These are phyloP conservation scores for Cercospora nicotianae DNA, from an alignment of 2,329 filamentous ascomycete species.

Conservation along the genomic window DNA sequence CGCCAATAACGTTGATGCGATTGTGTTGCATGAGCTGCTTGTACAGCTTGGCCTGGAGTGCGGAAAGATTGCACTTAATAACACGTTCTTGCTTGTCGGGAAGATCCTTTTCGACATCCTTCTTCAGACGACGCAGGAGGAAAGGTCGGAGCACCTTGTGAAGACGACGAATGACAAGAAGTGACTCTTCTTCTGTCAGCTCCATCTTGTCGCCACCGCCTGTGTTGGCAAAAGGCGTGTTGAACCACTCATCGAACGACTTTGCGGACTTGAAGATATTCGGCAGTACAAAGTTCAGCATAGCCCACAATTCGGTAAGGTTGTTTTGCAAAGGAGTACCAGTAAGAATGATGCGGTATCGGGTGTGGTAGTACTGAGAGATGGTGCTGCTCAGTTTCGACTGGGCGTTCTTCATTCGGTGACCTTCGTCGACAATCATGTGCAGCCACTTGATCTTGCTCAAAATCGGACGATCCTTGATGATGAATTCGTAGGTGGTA, in stretches of 20 bases:
- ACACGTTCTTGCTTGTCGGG: slow-evolving; percentile 99
- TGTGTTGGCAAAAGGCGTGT: slow-evolving; percentile 97
- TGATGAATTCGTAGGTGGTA: slow-evolving; percentile 99
- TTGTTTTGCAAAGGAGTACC: slow-evolving; percentile 98
- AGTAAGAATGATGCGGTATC: slow-evolving; percentile 94
- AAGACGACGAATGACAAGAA: slow-evolving; percentile 95
- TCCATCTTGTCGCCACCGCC: slow-evolving; percentile 99
- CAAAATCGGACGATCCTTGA: slow-evolving; percentile 92
- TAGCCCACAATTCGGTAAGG: slow-evolving; percentile 89
- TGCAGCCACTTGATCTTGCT: slow-evolving; percentile 99
- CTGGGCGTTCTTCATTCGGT: slow-evolving; percentile 98
- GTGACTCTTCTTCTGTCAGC: slow-evolving; percentile 97
- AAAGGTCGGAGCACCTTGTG: slow-evolving; percentile 98
- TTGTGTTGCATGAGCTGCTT: slow-evolving; percentile 97
- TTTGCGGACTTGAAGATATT: slow-evolving; percentile 99
- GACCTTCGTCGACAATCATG: slow-evolving; percentile 99
- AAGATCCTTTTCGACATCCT: slow-evolving; percentile 97
- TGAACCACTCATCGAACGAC: slow-evolving; percentile 99
- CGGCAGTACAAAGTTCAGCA: slow-evolving; percentile 96
- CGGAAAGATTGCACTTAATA: slow-evolving; percentile 98
- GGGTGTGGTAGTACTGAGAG: slow-evolving; percentile 89
- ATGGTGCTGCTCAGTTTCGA: slow-evolving; percentile 96
- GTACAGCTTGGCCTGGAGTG: slow-evolving; percentile 89
- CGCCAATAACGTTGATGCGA: slow-evolving; percentile 89
- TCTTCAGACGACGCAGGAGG: slow-evolving; percentile 96